Percentiles rank a stretch among this genome's conserved stretches.
These are phyloP conservation scores for Colletotrichum cereale DNA, from an alignment of 2,329 filamentous ascomycete genomes.

Conservation along the genomic window DNA sequence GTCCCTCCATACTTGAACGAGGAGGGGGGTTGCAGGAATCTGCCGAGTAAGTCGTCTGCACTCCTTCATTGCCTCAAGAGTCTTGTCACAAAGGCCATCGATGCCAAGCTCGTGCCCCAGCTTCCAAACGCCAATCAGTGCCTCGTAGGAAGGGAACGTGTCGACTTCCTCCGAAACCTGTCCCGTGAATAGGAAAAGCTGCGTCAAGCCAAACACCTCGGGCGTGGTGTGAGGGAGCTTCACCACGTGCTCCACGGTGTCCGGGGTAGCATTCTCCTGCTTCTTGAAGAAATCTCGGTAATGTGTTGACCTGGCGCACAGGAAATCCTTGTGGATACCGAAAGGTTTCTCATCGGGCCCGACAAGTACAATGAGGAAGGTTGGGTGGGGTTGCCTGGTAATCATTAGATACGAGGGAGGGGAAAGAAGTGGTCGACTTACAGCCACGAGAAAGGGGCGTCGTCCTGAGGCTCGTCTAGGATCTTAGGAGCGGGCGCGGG, in stretches of 20 bases:
- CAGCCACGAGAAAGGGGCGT: constrained; percentile 55
- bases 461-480: constrained; percentile 2
- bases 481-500: not conserved
- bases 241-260: constrained; percentile 63
- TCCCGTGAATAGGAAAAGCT: constrained; percentile 67
- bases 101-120: constrained; percentile 65
- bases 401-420: constrained; percentile 31
- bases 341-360: constrained; percentile 66
- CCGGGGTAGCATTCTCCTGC: constrained; percentile 46
- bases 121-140: constrained; percentile 69
- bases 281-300: constrained; percentile 60
- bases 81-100: constrained; percentile 67
- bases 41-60: constrained; percentile 63
- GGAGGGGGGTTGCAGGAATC: constrained; percentile 70
- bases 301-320: constrained; percentile 64
- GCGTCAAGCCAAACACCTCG: constrained; percentile 67
- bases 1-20: constrained; percentile 73
- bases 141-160: constrained; percentile 64
- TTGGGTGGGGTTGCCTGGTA: constrained; percentile 64
- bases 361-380: constrained; percentile 67
- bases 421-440: constrained; percentile 42
- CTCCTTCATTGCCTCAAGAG: constrained; percentile 69
- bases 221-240: constrained; percentile 61
- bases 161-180: constrained; percentile 57
- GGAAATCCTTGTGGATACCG: constrained; percentile 70